Base-by-base conservation (phyloP, 1,284 basidiomycete species). In the Malassezia pachydermatis region DNA sequence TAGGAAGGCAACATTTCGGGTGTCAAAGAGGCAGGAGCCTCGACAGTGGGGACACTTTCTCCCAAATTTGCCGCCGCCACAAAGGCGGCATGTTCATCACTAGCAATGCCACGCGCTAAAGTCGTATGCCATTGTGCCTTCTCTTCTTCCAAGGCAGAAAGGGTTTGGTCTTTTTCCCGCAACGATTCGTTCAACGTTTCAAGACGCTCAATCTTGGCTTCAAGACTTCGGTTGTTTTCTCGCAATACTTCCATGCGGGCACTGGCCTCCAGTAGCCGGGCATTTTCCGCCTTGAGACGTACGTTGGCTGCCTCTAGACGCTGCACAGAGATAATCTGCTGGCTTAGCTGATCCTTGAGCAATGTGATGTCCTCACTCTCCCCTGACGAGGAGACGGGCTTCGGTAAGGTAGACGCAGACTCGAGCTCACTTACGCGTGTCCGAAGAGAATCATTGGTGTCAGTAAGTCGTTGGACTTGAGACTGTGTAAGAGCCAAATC, bases 191-290 rank as follows among this genome's bases (percentile, higher is more conserved):
- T 52, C 22, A 65, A 24, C 27, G 53, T 27, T 6, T 65, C 58
- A 29, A 64, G 48, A 0, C 50, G 52, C 16, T 59, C 45, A 3
- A 62, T 14, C 34, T 60, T 60, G 36, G 48, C 45, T 39, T 69
- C 65, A 3, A 69, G 54, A 20, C 52, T 44, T 3, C 58, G 49
- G 46, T 69, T 69, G 38, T 65, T 56, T 40, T 69, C 67, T 41
- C 59, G 63, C 22, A 69, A 44, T n/a, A 63, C 48, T 43, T 65
- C 60, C 14, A 58, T 54, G 37, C 52, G 54, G 29, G 41, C 39
- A 11, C 58, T 45, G 17, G 58, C 52, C 5, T 57, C 46, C 11
- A 42, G 11, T 1, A 66, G 50, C 0, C 63, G 27, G 3, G 44
- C 48, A 33, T 64, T 66, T 25, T 62, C 62, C 5, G 58, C 47